A percentile compares a stretch with the other conserved stretches of the same genome.
Evolutionary conservation across 371 early-diverging fungal genomes (phyloP).

Genomic region (Circinella umbellata): DNA sequence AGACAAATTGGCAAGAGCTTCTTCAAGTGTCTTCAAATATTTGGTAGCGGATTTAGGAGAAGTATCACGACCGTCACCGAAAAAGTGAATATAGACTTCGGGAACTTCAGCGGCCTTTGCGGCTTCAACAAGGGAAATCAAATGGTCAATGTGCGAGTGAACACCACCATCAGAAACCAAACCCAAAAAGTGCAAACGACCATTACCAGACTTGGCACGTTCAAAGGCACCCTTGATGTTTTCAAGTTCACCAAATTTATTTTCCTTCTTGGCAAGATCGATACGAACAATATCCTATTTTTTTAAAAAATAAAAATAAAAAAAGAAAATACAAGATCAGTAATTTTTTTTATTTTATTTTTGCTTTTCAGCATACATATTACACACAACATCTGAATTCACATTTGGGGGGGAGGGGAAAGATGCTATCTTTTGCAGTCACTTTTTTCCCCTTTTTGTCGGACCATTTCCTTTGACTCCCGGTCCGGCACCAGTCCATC

Average conservation of each 20-base stretch:
- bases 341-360: no score
- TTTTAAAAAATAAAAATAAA: no score
- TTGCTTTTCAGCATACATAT: not conserved
- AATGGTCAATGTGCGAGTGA: conserved; percentile 97
- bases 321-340: not conserved
- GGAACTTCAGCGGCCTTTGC: conserved; percentile 89
- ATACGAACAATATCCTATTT: conserved; percentile 95
- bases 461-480: not conserved
- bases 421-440: not conserved
- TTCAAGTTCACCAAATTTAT: conserved; percentile 69
- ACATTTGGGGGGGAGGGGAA: not conserved
- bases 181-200: conserved; percentile 96
- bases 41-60: conserved; percentile 85
- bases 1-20: conserved; percentile 61
- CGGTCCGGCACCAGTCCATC: not conserved
- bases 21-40: conserved; percentile 77
- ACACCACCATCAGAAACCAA: conserved; percentile 99
- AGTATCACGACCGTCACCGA: conserved; percentile 99
- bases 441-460: conserved; percentile 1
- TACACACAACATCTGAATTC: conserved; percentile 10
- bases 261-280: conserved; percentile 87
- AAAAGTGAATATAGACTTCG: conserved; percentile 94
- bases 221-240: conserved; percentile 86
- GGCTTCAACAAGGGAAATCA: conserved; percentile 80
- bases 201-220: conserved; percentile 83